A percentile compares a stretch with the other conserved stretches of the same genome.
Evolutionary conservation across 257 asterid genomes (phyloP).

Genomic region (Perilla frutescens): DNA sequence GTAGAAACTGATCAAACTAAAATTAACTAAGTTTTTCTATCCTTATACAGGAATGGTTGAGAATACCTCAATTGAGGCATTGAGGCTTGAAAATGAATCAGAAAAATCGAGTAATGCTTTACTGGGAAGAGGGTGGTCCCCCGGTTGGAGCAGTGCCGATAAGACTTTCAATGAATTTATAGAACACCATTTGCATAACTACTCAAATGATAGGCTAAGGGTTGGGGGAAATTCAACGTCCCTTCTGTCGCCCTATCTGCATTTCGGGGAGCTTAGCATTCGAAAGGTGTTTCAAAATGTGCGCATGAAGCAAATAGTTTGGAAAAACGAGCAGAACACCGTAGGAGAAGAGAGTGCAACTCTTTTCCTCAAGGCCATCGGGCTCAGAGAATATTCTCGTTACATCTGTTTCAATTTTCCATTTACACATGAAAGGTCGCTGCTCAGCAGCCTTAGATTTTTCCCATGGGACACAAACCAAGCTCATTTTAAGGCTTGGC

Average conservation of each 20-base stretch:
- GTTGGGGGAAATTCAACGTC: conserved; percentile 84
- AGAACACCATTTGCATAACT: conserved; percentile 62
- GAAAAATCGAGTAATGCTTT: conserved; percentile 90
- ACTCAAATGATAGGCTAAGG: conserved; percentile 66
- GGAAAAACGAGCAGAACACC: conserved; percentile 64
- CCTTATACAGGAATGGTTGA: conserved; percentile 52
- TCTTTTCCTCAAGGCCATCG: conserved; percentile 67
- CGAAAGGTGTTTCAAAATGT: conserved; percentile 66
- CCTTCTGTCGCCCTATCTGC: conserved; percentile 81
- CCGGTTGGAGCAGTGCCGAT: conserved; percentile 90
- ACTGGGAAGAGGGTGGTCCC: conserved; percentile 86
- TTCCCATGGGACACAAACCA: conserved; percentile 87
- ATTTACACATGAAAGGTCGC: conserved; percentile 74
- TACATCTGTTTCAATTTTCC: conserved; percentile 94
- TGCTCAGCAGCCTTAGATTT: conserved; percentile 57
- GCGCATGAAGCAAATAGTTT: conserved; percentile 63
- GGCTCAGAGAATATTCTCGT: conserved; percentile 88
- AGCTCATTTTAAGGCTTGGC: conserved; percentile 78
- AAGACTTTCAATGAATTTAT: conserved; percentile 69
- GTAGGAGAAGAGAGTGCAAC: conserved; percentile 63
- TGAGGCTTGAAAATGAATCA: conserved; percentile 81
- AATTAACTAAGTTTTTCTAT: not conserved
- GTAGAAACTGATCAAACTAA: not conserved
- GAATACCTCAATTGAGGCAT: conserved; percentile 56
- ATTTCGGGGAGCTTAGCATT: conserved; percentile 86